phyloP scores from a whole-genome alignment of 1,284 basidiomycete genomes.

The Amylostereum areolatum region DNA sequence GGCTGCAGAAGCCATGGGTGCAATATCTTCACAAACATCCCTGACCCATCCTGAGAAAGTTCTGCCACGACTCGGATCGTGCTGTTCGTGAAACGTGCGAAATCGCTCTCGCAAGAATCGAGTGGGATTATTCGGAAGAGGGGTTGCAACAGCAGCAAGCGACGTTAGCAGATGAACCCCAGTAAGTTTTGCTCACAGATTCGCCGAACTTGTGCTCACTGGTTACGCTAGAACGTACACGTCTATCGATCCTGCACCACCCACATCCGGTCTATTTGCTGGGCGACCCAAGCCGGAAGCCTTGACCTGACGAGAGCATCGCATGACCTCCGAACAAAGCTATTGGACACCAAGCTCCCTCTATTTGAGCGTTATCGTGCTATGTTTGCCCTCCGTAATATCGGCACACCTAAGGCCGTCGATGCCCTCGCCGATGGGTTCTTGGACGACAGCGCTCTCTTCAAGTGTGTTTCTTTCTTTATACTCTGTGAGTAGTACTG shows the following conservation, averaged over 20 bases:
- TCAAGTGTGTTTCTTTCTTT: conserved; percentile 59
- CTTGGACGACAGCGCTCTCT: conserved; percentile 79
- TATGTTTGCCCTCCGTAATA: conserved; percentile 96
- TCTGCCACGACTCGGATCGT: conserved; percentile 68
- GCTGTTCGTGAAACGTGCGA: conserved; percentile 96
- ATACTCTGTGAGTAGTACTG: neutral
- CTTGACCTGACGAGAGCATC: conserved; percentile 45
- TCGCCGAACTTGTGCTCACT: neutral
- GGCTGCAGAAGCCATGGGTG: conserved; percentile 98
- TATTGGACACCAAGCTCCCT: conserved; percentile 67
- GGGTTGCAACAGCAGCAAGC: conserved; percentile 42
- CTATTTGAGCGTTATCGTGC: conserved; percentile 96
- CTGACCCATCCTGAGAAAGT: conserved; percentile 72
- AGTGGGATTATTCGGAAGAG: conserved; percentile 84
- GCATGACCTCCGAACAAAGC: conserved; percentile 51
- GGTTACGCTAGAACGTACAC: conserved; percentile 53
- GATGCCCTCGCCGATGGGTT: conserved; percentile 91
- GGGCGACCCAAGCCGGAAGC: conserved; percentile 45
- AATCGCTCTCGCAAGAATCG: conserved; percentile 93
- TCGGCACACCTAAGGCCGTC: conserved; percentile 77
- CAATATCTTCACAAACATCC: conserved; percentile 71
- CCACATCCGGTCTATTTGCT: conserved; percentile 55
- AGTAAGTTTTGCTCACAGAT: conserved; percentile 8
- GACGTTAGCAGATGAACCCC: conserved; percentile 26
- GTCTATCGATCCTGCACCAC: conserved; percentile 94